Conservation (phyloP, 805 yeast species). For the Ogataea dorogensis region DNA sequence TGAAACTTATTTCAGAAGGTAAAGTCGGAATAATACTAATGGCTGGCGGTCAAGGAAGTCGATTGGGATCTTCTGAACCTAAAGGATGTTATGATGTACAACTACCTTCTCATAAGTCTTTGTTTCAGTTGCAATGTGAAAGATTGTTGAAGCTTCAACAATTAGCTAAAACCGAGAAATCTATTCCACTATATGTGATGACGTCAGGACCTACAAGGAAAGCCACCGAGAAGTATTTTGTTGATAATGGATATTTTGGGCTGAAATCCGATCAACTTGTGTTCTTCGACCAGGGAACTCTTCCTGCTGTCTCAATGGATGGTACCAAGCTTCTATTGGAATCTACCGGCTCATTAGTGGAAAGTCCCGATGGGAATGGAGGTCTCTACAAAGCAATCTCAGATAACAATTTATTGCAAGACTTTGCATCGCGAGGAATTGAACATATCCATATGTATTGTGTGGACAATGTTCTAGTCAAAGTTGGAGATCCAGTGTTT, state of each 20-base stretch:
- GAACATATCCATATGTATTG: slow-evolving; percentile 95
- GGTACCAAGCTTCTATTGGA: slow-evolving; percentile 72
- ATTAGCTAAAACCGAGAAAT: slow-evolving; percentile 41
- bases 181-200: slow-evolving; percentile 88
- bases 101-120: slow-evolving; percentile 76
- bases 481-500: slow-evolving; percentile 88
- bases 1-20: slow-evolving; percentile 62
- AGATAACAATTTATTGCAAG: slow-evolving; percentile 62
- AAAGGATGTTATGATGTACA: slow-evolving; percentile 92
- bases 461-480: slow-evolving; percentile 90
- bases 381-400: slow-evolving; percentile 86
- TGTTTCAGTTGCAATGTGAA: slow-evolving; percentile 93
- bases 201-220: slow-evolving; percentile 84
- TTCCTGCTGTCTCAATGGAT: slow-evolving; percentile 77
- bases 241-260: slow-evolving; percentile 66
- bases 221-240: slow-evolving; percentile 72
- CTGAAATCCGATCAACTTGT: slow-evolving; percentile 55
- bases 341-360: slow-evolving; percentile 54
- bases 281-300: slow-evolving; percentile 92
- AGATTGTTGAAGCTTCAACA: slow-evolving; percentile 64
- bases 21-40: slow-evolving; percentile 86
- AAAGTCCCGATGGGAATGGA: slow-evolving; percentile 98
- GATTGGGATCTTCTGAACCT: slow-evolving; percentile 86
- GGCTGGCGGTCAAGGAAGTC: slow-evolving; percentile 99
- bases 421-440: slow-evolving; percentile 64